Base-by-base conservation (phyloP, 106 monocot species). In the Amphibolis antarctica region DNA sequence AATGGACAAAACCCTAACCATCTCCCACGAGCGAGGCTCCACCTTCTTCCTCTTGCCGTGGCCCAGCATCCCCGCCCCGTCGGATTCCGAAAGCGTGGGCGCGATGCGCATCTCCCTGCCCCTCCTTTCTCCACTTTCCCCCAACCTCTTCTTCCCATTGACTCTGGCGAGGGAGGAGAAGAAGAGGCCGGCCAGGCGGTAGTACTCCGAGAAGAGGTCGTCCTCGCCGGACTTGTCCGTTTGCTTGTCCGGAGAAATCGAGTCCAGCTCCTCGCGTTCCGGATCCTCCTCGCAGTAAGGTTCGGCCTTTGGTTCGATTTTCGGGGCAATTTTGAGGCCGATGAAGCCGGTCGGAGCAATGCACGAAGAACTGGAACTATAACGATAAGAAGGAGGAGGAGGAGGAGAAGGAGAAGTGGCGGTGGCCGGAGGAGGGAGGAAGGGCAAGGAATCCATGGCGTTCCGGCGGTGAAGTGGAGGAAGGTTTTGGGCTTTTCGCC, bases 151-250 rank as follows among this genome's bases (percentile, higher is more conserved):
- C 36, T 4, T 36, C 4, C 7, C 36, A 7, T 36, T 36, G 36
- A 7, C 36, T 36, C 7, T 36, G 63, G 63, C 4, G 44, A 44
- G 24, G 18, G 57, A 46, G 25, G 68, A 53, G 22, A 57, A 12
- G 68, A 68, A 68, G 44, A 68, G 68, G 42, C 45, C 44, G 15
- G 68, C 17, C 9, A 68, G 68, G 26, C 68, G 68, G 26, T 24
- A 68, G 43, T 68, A 68, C 68, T 68, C 68, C 3, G 68, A 55
- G 42, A 68, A 46, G 56, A 68, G 56, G 12, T 53, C 56, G 15
- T 68, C 68, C 55, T 68, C 68, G 23, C 57, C 57, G 26, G 25
- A 4, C 12, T 22, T n/a, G 43, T 29, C 24, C 17, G 67, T 42
- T 30, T 56, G 44, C 24, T 56, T 57, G 3, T 42, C 22, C 4